Evolutionary conservation across 768 basidiomycete species (phyloP).

Genomic region (Naganishia randhawae): DNA sequence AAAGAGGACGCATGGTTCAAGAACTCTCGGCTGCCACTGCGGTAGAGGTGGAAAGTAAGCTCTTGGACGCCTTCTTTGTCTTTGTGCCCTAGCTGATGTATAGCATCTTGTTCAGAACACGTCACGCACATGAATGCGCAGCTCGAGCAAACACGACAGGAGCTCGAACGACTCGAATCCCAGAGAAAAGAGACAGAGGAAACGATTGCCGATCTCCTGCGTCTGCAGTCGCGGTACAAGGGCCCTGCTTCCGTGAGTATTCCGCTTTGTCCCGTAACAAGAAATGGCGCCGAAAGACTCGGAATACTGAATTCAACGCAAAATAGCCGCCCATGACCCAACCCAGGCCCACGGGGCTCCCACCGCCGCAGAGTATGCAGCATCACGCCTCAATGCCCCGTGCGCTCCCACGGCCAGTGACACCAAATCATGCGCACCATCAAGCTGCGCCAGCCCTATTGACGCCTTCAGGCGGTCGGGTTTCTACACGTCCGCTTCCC

Average conservation of each 20-base stretch:
- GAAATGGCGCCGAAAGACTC: not conserved
- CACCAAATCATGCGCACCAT: not conserved
- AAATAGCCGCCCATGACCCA: slow-evolving; percentile 2
- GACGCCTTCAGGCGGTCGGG: not conserved
- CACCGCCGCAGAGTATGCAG: not conserved
- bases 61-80: not conserved
- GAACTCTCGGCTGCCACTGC: slow-evolving; percentile 10
- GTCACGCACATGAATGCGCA: slow-evolving; percentile 14
- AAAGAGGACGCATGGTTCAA: slow-evolving; percentile 11
- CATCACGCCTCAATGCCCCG: not conserved
- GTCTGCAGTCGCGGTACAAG: slow-evolving; percentile 15
- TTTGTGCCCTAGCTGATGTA: too few species aligned
- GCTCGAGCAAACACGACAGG: not conserved
- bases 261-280: not conserved
- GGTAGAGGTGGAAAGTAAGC: slow-evolving; percentile 13
- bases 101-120: not conserved
- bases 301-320: not conserved
- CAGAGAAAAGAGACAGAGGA: slow-evolving; percentile 16
- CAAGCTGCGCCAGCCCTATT: not conserved
- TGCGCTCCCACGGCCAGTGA: not conserved
- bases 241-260: slow-evolving; percentile 12
- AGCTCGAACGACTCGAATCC: slow-evolving; percentile 4
- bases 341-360: not conserved
- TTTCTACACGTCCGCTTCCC: slow-evolving; percentile 6
- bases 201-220: slow-evolving; percentile 19